Conservation (phyloP, 1,284 basidiomycete species). For the Vanrija humicola region DNA sequence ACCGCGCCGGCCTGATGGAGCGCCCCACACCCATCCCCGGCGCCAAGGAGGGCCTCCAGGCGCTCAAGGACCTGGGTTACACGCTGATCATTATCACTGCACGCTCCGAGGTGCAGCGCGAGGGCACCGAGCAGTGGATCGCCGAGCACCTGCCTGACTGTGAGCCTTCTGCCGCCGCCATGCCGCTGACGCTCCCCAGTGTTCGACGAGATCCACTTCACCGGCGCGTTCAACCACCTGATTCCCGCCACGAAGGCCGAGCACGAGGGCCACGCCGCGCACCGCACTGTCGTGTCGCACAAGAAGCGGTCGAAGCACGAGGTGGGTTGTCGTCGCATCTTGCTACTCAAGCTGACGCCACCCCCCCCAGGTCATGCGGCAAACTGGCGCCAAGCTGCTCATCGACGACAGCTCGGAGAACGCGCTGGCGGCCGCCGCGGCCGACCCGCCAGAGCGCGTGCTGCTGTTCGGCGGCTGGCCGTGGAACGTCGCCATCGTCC, state of each 20-base stretch:
- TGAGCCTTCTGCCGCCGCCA: conserved; percentile 19
- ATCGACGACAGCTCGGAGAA: conserved; percentile 79
- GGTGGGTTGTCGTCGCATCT: conserved; percentile 44
- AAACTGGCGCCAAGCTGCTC: conserved; percentile 60
- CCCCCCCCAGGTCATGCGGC: conserved; percentile 58
- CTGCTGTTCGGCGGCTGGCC: conserved; percentile 71
- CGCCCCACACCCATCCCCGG: conserved; percentile 56
- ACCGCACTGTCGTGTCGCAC: conserved; percentile 55
- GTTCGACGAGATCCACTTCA: conserved; percentile 68
- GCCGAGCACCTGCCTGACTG: conserved; percentile 62
- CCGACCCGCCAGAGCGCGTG: conserved; percentile 53
- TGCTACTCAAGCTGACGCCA: neutral
- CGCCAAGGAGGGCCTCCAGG: conserved; percentile 59
- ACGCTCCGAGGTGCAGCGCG: conserved; percentile 57
- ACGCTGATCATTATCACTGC: conserved; percentile 68
- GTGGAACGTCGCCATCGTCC: conserved; percentile 61
- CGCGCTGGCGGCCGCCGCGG: conserved; percentile 58
- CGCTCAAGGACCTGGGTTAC: conserved; percentile 62
- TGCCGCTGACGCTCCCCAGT: conserved; percentile 41
- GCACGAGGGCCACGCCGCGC: conserved; percentile 51
- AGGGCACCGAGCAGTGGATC: conserved; percentile 65
- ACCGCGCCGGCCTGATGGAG: conserved; percentile 49
- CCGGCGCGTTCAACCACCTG: conserved; percentile 60
- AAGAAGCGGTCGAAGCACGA: conserved; percentile 64
- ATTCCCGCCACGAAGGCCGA: conserved; percentile 36